phyloP scores from a whole-genome alignment of 2,329 filamentous ascomycete species.

The Colletotrichum spaethianum region DNA sequence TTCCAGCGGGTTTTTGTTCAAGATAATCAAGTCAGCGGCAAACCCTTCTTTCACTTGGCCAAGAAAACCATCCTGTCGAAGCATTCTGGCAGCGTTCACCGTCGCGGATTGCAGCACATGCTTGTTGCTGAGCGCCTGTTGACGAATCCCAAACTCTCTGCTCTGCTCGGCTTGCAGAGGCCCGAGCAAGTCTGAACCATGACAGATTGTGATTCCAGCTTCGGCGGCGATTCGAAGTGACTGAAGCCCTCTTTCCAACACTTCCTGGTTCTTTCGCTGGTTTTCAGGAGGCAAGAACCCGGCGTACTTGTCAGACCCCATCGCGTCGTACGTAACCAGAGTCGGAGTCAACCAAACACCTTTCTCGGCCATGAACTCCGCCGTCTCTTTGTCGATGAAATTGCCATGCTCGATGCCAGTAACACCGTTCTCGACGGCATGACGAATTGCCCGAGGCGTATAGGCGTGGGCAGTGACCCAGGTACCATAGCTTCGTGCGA shows the following conservation, averaged over 20 bases:
- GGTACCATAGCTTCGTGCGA: conserved; percentile 63
- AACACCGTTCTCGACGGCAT: conserved; percentile 69
- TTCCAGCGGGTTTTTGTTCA: conserved; percentile 68
- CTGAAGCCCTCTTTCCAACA: conserved; percentile 61
- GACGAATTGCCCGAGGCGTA: conserved; percentile 66
- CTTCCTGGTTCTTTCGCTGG: conserved; percentile 64
- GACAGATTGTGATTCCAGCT: conserved; percentile 69
- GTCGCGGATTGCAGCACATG: conserved; percentile 51
- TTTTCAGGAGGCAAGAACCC: conserved; percentile 60
- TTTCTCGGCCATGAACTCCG: conserved; percentile 64
- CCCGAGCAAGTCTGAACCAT: conserved; percentile 59
- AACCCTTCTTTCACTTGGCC: conserved; percentile 66
- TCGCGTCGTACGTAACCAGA: conserved; percentile 65
- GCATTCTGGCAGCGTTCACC: conserved; percentile 65
- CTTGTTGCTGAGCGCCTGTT: conserved; percentile 43
- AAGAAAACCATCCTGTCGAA: conserved; percentile 60
- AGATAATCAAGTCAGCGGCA: conserved; percentile 66
- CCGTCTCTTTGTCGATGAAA: conserved; percentile 58
- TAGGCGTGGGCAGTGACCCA: conserved; percentile 73
- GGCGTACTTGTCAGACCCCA: conserved; percentile 59
- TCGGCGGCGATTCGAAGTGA: conserved; percentile 63
- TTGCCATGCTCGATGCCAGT: conserved; percentile 66
- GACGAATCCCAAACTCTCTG: conserved; percentile 51
- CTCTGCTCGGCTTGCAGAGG: conserved; percentile 50
- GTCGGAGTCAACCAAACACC: conserved; percentile 68